Percentiles rank a stretch among this genome's conserved stretches.
Conservation (phyloP, 2,329 filamentous ascomycete species). For the Botrytis fragariae region DNA sequence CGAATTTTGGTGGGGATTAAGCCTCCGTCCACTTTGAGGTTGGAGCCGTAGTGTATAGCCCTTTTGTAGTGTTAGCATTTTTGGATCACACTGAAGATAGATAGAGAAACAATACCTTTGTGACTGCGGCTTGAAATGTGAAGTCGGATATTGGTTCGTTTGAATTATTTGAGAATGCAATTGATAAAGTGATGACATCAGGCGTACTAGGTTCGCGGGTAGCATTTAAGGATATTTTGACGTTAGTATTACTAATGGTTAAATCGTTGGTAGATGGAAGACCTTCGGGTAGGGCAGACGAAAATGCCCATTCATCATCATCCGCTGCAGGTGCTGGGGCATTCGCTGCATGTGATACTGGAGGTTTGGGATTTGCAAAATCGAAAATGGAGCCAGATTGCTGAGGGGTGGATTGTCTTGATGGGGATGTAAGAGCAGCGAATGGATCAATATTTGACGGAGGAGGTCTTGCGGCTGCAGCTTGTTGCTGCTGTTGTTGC, state of each 20-base stretch:
- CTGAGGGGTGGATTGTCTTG: constrained; percentile 46
- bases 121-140: constrained; percentile 89
- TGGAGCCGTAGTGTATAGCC: constrained; percentile 77
- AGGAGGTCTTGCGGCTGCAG: constrained; percentile 41
- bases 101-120: constrained; percentile 62
- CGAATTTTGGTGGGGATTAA: constrained; percentile 65
- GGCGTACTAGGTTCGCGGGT: constrained; percentile 48
- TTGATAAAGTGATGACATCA: constrained; percentile 63
- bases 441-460: constrained; percentile 55
- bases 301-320: constrained; percentile 94
- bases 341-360: constrained; percentile 37
- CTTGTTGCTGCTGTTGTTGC: constrained; percentile 34
- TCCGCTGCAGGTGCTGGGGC: constrained; percentile 50
- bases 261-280: constrained; percentile 52
- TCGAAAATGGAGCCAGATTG: constrained; percentile 51
- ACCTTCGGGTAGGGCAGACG: constrained; percentile 74
- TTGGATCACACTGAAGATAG: constrained; percentile 16
- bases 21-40: constrained; percentile 76
- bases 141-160: constrained; percentile 70
- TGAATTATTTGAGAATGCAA: constrained; percentile 82
- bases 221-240: constrained; percentile 73
- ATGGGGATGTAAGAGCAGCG: constrained; percentile 47
- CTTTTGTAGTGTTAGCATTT: constrained; percentile 45
- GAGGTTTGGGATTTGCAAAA: constrained; percentile 40
- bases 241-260: constrained; percentile 64